Percentiles rank a stretch among this genome's conserved stretches.
Evolutionary conservation across 352 stramenopile genomes (phyloP).

Genomic region (Hyaloperonospora brassicae): DNA sequence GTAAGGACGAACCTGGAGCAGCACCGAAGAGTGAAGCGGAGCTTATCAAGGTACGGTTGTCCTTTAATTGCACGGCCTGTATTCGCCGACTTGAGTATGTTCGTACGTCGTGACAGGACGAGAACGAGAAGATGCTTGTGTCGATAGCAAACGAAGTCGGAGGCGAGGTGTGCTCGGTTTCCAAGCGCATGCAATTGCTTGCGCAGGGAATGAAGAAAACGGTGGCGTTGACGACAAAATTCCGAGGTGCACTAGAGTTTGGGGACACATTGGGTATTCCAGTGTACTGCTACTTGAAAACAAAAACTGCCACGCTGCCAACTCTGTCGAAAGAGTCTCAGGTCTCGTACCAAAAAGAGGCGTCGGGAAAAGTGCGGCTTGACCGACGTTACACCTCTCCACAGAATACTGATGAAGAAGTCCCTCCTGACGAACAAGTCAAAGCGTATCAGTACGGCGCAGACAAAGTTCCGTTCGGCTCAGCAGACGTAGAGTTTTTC

Average conservation of each 20-base stretch:
- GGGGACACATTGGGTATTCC: constrained; percentile 56
- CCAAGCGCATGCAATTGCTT: constrained; percentile 64
- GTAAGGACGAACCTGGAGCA: not conserved
- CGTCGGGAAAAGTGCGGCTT: constrained; percentile 55
- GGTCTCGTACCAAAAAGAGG: constrained; percentile 50
- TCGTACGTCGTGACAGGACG: constrained; percentile 16
- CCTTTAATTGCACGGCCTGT: too few relatives aligned
- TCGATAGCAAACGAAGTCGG: constrained; percentile 63
- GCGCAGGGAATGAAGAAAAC: constrained; percentile 74
- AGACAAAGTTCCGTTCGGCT: constrained; percentile 76
- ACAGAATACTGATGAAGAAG: constrained; percentile 61
- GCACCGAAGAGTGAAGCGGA: not conserved
- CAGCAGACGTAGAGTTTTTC: constrained; percentile 69
- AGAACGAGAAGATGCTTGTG: constrained; percentile 84
- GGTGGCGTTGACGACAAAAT: constrained; percentile 65
- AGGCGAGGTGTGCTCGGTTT: constrained; percentile 60
- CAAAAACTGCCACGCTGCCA: constrained; percentile 58
- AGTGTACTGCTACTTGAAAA: constrained; percentile 74
- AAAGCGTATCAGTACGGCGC: constrained; percentile 74
- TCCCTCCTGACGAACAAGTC: constrained; percentile 61
- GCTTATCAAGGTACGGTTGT: too few relatives aligned
- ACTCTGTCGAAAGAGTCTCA: constrained; percentile 70
- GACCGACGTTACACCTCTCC: constrained; percentile 63
- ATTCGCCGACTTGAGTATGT: too few relatives aligned
- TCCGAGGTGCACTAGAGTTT: constrained; percentile 67